These are phyloP conservation scores for Cyanidium caldarium DNA, from an alignment of 23 red algal species.

Conservation along the genomic window DNA sequence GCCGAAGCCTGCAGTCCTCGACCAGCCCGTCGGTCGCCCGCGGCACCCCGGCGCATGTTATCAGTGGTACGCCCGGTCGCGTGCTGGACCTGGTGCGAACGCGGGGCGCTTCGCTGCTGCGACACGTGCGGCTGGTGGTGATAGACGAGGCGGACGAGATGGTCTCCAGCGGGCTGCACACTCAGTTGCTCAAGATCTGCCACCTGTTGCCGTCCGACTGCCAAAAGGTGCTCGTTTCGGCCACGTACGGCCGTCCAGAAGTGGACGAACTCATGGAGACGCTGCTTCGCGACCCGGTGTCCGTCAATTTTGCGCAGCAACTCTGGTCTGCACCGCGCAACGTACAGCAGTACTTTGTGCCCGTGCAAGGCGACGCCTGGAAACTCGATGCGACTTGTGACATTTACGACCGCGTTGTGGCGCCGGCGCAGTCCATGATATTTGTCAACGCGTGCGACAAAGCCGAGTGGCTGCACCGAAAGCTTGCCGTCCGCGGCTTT, in stretches of 20 bases:
- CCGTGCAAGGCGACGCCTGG: neutral
- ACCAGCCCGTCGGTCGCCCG: too few relatives aligned
- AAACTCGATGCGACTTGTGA: slow-evolving; percentile 6
- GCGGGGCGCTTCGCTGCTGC: neutral
- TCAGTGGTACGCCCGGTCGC: slow-evolving; percentile 16
- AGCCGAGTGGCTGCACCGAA: neutral
- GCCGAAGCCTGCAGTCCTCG: neutral
- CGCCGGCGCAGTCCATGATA: slow-evolving; percentile 10
- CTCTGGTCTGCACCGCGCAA: neutral
- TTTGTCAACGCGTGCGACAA: neutral
- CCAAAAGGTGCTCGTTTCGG: slow-evolving; percentile 14
- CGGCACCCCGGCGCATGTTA: neutral
- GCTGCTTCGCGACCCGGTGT: neutral
- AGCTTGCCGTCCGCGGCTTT: neutral
- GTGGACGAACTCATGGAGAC: neutral
- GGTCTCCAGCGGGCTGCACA: neutral
- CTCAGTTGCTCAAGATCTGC: slow-evolving; percentile 1
- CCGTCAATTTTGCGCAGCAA: neutral
- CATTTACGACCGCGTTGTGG: neutral
- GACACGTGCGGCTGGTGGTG: neutral
- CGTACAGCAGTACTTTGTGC: slow-evolving; percentile 9
- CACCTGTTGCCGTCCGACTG: neutral
- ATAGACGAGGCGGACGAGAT: slow-evolving; percentile 19
- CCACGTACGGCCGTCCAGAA: neutral
- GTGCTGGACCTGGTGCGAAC: slow-evolving; percentile 2